These are phyloP conservation scores for Neonectria neomacrospora DNA, from an alignment of 2,329 filamentous ascomycete genomes.

Conservation along the genomic window DNA sequence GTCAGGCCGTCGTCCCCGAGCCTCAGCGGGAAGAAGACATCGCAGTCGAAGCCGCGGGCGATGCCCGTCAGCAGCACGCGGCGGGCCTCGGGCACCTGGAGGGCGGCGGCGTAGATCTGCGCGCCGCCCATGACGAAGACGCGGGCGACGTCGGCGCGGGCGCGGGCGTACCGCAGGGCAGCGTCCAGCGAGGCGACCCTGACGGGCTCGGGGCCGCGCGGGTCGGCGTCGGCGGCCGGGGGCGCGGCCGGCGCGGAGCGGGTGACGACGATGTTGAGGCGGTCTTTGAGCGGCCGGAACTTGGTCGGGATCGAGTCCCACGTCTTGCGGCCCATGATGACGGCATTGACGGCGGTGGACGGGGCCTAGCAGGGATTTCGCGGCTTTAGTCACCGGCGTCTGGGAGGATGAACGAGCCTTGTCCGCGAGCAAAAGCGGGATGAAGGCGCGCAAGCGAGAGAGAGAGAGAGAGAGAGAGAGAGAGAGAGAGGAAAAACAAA, in stretches of 20 bases:
- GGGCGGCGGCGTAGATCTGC: conserved; percentile 81
- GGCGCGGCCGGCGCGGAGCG: conserved; percentile 54
- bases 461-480: background rate
- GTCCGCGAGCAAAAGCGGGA: too few relatives aligned
- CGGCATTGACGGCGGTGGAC: conserved; percentile 68
- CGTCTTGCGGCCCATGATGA: conserved; percentile 98
- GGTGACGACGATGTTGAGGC: conserved; percentile 86
- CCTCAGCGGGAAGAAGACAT: conserved; percentile 76
- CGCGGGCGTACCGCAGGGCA: conserved; percentile 62
- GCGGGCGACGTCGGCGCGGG: conserved; percentile 59
- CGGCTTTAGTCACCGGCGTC: too few relatives aligned
- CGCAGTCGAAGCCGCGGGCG: conserved; percentile 76
- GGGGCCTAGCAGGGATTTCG: conserved; percentile 42
- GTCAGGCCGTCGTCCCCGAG: conserved; percentile 56
- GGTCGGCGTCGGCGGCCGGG: conserved; percentile 16
- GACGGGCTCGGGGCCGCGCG: conserved; percentile 58
- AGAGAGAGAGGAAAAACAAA: conserved; percentile 34
- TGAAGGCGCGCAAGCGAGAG: background rate
- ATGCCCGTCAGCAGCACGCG: conserved; percentile 78
- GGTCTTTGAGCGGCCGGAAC: conserved; percentile 81
- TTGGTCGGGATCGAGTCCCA: conserved; percentile 88
- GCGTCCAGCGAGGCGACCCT: conserved; percentile 68
- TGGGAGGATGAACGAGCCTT: too few relatives aligned
- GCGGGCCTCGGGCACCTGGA: conserved; percentile 67
- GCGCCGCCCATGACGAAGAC: conserved; percentile 92